Evolutionary conservation across 495 filamentous ascomycete genomes (phyloP), one percentile per base, ranked within the genome.

Genomic region (Ascodesmis nigricans): DNA sequence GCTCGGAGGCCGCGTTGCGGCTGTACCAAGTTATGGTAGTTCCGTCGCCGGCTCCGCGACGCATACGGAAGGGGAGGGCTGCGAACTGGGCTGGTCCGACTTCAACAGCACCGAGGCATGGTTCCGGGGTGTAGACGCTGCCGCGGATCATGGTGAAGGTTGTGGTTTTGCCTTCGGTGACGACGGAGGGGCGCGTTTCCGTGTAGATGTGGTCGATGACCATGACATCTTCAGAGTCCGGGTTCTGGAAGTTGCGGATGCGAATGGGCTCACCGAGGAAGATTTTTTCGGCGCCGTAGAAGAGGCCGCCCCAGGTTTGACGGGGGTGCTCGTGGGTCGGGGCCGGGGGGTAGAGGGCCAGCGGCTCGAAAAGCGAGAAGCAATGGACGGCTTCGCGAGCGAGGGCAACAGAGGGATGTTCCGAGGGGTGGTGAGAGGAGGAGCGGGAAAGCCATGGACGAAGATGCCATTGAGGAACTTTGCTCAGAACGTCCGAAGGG

Each of bases 251-350:
- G 11, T 28, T 39, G n/a, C 21, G 25, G 0, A 71, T 52, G 10
- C 69, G 60, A 15, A 70, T 49, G 4, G 66, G 57, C 25, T 73
- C 69, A 3, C 67, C 63, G 4, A 61, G 51, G 57, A 64, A 72
- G 15, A 71, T 53, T 43, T 71, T 71, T 41, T 73, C 69, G 1
- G 62, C 65, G 19, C 69, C 69, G 1, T 72, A 42, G 44, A 57
- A 73, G 22, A 69, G 51, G 5, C 67, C 65, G 31, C 62, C 60
- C 43, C 61, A 73, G n/a, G n/a, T n/a, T n/a, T n/a, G n/a, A n/a
- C n/a, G n/a, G n/a, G n/a, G n/a, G n/a, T n/a, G n/a, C n/a, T n/a
- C n/a, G n/a, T n/a, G n/a, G n/a, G 3, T 40, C 42, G 8, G 25
- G 26, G 7, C 21, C 28, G 4, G 17, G 9, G 9, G 36, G 55